Base-by-base conservation (phyloP, 495 filamentous ascomycete species). In the Darksidea phi region DNA sequence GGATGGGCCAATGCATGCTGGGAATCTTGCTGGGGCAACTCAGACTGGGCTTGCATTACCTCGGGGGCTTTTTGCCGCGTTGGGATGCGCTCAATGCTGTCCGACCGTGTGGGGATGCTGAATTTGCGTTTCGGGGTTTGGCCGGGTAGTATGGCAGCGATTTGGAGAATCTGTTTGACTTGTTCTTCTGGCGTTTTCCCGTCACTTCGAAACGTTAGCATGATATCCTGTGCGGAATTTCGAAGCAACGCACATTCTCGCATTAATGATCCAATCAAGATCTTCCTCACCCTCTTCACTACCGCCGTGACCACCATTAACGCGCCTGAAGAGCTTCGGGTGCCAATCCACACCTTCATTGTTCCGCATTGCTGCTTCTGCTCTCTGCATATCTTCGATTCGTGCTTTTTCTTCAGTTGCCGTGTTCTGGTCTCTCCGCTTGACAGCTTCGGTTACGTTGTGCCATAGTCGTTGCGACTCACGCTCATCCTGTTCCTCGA, bases 381-480 rank as follows among this genome's bases (percentile, higher is more conserved):
- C 86, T 70, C 94, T 81, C 75, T 99, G 94, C 66, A 78, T 83
- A 59, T 97, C 91, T 71, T 99, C 94, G 66, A 97, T 89, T 73
- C 87, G 88, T 17, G 86, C 91, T 77, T 99, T 99, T 71, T 96
- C 94, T 41, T 93, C 90, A 7, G 94, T 99, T 4, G 94, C 94
- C 11, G 83, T 78, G 65, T 90, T 87, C 69, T 99, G 95, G 67
- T 99, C 90, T 52, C 85, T 81, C 26, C 86, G 82, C 66, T 85
- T 88, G 63, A 99, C 81, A 0, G 92, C 94, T 62, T 85, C 73
- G 11, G 86, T 87, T 0, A 91, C 95, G 43, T 82, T 84, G 18
- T 80, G 74, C 94, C 94, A 99, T 49, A 99, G 75, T 47, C 78
- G 85, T 67, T 95, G 91, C 12, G 91, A 96, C 72, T 99, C 94